Base-by-base conservation (phyloP, 805 yeast species). In the Ogataea ramenticola region DNA sequence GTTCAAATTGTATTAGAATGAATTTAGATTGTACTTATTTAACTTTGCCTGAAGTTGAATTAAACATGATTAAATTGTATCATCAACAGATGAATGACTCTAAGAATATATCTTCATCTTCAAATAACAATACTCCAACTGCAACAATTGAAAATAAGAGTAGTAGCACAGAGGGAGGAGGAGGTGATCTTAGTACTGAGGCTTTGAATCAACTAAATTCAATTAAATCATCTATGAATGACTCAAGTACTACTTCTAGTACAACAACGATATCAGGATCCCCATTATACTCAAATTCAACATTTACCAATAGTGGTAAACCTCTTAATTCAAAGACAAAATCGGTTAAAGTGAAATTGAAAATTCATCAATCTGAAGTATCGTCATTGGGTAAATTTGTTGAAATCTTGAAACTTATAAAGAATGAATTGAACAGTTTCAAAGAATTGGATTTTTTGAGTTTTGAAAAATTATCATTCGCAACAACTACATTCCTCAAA, bases 1-100 rank as follows among this genome's bases (percentile, higher is more conserved):
- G 87, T 52, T 59, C 61, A 42, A 79, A 78, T 52, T 80, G 86
- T 55, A 51, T 63, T 29, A 67, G 74, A 49, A 67, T 69, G 43
- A 69, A 71, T 43, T 59, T 72, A 19, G 58, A 59, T 16, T 77
- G 82, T 54, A 74, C 80, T 0, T 77, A 77, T 51, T 51, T 71
- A 35, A 61, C 33, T 11, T 11, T 36, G 14, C 11, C 15, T 14
- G 39, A 21, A 15, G 19, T 11, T 14, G 30, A 21, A 15, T 3
- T 36, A 3, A 24, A 36, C 12, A 36, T 6, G 30, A 36, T 36
- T 9, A 34, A 34, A 12, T 17, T 20, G 12, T 34, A 7, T 12
- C 37, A 34, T 20, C 37, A 34, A 34, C 32, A 29, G n/a, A 26
- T 7, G 10, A 26, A 26, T 26, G 10, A 26, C 10, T 26, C 27